Base-by-base conservation (phyloP, 176 grass and related monocot genomes). In the Elaeis guineensis region DNA sequence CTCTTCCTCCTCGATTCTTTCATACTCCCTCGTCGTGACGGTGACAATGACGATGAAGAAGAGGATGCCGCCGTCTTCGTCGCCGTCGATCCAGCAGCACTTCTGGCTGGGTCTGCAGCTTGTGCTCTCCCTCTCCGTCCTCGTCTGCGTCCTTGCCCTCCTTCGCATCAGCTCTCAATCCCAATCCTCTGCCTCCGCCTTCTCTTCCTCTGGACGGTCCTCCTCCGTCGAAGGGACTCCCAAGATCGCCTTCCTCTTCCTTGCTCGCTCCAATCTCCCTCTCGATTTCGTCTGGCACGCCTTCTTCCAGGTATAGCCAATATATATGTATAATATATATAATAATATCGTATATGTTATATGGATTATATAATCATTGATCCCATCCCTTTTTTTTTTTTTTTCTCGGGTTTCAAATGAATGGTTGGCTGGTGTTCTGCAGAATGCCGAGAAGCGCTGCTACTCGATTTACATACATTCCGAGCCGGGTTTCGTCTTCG, bases 391-490 rank as follows among this genome's bases (percentile, higher is more conserved):
- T 82, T 57, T 62, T 3, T 4, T 4, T 23, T 23, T 5, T 28
- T 26, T 26, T 22, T 19, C 53, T 53, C 11, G 25, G 32, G 57
- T 52, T 6, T 23, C 51, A 50, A 3, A 63, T 57, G 49, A 0
- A 71, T 82, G 21, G 11, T 14, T 12, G 35, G 35, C 11, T 44
- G 29, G 7, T 25, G 61, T 63, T 32, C 59, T 16, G 44, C 74
- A 98, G 93, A 98, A 78, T 57, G 93, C 84, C 23, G 81, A 98
- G 19, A 69, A 75, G 69, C 76, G 63, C 6, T 81, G 66, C 54
- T 92, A 87, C 70, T 98, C 93, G 20, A 89, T 92, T 55, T 86
- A 98, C 71, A 75, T 98, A 58, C 93, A 98, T 75, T 92, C 93
- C 4, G 72, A 86, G 60, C 93, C 87, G 6, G 84, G 93, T 5